Conservation (phyloP, 2,329 filamentous ascomycete species). For the Beauveria pseudobassiana region DNA sequence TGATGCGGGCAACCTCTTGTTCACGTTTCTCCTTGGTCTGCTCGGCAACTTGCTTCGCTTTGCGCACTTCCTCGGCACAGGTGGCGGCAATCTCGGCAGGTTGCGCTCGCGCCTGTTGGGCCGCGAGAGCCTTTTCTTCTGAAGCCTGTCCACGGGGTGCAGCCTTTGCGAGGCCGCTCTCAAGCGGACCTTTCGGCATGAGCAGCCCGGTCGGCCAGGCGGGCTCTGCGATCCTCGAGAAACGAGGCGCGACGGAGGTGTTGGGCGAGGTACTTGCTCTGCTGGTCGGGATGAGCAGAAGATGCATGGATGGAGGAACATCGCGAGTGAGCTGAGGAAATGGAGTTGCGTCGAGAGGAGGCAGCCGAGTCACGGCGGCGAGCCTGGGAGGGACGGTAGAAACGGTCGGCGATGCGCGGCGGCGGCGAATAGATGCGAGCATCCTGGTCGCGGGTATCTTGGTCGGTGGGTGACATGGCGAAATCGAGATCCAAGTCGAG, state of each 20-base stretch:
- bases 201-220: constrained; percentile 70
- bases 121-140: constrained; percentile 70
- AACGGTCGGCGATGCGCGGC: constrained; percentile 69
- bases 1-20: constrained; percentile 61
- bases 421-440: constrained; percentile 52
- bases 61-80: constrained; percentile 75
- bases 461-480: constrained; percentile 30
- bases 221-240: constrained; percentile 70
- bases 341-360: constrained; percentile 71
- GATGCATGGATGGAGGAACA: constrained; percentile 54
- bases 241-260: constrained; percentile 74
- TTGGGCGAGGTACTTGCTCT: constrained; percentile 72
- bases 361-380: constrained; percentile 69
- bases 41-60: constrained; percentile 76
- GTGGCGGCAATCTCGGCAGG: constrained; percentile 68
- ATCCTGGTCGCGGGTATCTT: constrained; percentile 29
- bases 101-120: constrained; percentile 70
- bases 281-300: constrained; percentile 44
- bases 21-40: constrained; percentile 75
- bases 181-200: constrained; percentile 75
- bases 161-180: constrained; percentile 69
- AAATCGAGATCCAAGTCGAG: constrained; percentile 22
- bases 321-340: constrained; percentile 67
- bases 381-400: constrained; percentile 60
- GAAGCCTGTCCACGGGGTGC: constrained; percentile 57